Percentiles rank a stretch among this genome's conserved stretches.
These are phyloP conservation scores for Holtermannia corniformis DNA, from an alignment of 768 basidiomycete genomes.

Conservation along the genomic window DNA sequence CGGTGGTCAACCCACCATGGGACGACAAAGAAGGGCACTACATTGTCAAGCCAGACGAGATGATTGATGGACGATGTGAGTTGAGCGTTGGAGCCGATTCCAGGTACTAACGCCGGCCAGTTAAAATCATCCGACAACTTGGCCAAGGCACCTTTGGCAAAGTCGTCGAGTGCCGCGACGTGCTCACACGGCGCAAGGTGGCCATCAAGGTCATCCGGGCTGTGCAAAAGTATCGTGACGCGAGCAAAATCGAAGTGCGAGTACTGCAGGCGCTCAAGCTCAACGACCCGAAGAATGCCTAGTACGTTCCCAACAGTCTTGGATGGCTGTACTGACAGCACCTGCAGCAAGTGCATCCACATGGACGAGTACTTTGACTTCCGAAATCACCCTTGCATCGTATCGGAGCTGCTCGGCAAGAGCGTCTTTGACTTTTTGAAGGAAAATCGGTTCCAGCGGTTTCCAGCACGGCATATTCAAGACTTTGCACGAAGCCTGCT, in stretches of 20 bases:
- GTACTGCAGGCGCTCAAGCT: conserved; percentile 85
- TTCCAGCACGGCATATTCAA: conserved; percentile 93
- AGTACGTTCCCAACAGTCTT: conserved; percentile 54
- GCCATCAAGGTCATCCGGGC: conserved; percentile 99
- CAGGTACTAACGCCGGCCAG: conserved; percentile 45
- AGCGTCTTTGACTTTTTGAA: conserved; percentile 99
- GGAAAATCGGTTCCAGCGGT: conserved; percentile 92
- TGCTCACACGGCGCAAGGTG: conserved; percentile 61
- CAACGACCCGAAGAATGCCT: conserved; percentile 73
- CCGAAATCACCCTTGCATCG: conserved; percentile 93
- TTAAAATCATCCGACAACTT: conserved; percentile 79
- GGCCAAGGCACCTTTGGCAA: conserved; percentile 99
- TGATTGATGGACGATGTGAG: conserved; percentile 72
- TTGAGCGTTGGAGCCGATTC: conserved; percentile 13
- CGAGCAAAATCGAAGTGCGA: conserved; percentile 93
- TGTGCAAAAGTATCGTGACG: conserved; percentile 97
- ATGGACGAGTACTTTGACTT: conserved; percentile 90
- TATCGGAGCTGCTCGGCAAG: conserved; percentile 90
- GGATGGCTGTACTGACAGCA: conserved; percentile 7
- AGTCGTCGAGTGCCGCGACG: conserved; percentile 85
- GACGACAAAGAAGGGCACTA: conserved; percentile 99
- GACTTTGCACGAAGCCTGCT: conserved; percentile 86
- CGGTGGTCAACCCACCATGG: conserved; percentile 52
- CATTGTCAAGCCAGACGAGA: conserved; percentile 83
- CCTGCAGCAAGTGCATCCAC: conserved; percentile 91